Evolutionary conservation across 257 asterid genomes (phyloP).

Genomic region (Penstemon eatonii): DNA sequence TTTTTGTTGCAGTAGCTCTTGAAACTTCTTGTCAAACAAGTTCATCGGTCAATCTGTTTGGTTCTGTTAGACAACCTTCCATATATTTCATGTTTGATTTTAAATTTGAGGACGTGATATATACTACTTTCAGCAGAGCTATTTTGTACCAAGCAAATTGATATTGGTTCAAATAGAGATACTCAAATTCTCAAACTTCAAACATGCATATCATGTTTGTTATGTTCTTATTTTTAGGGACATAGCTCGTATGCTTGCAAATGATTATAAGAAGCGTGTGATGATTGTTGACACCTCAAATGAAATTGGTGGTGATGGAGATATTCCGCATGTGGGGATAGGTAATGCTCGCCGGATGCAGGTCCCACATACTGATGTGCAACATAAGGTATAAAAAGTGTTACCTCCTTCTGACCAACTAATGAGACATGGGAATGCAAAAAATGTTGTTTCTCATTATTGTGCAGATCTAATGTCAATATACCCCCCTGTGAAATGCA

Average conservation of each 20-base stretch:
- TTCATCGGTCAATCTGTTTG: neutral
- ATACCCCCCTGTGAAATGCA: too few relatives aligned
- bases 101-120: neutral
- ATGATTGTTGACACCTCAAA: slow-evolving; percentile 99
- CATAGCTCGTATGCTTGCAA: slow-evolving; percentile 95
- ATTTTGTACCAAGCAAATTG: slow-evolving; percentile 16
- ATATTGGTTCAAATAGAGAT: slow-evolving; percentile 5
- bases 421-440: slow-evolving; percentile 1
- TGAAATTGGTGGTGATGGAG: slow-evolving; percentile 99
- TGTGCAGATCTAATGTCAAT: too few relatives aligned
- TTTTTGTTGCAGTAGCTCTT: slow-evolving; percentile 10
- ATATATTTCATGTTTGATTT: neutral
- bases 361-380: slow-evolving; percentile 89
- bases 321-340: slow-evolving; percentile 91
- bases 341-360: slow-evolving; percentile 98
- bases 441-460: neutral
- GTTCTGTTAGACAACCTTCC: neutral
- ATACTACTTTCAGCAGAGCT: slow-evolving; percentile 11
- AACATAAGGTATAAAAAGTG: slow-evolving; percentile 67
- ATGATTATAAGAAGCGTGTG: slow-evolving; percentile 85
- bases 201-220: slow-evolving; percentile 16
- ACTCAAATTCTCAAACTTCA: slow-evolving; percentile 6
- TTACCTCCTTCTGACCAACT: slow-evolving; percentile 13
- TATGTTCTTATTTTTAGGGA: slow-evolving; percentile 55
- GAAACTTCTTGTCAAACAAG: neutral